Conservation (phyloP, 192 early-diverging fungal species). For the Backusella tarrabulga region DNA sequence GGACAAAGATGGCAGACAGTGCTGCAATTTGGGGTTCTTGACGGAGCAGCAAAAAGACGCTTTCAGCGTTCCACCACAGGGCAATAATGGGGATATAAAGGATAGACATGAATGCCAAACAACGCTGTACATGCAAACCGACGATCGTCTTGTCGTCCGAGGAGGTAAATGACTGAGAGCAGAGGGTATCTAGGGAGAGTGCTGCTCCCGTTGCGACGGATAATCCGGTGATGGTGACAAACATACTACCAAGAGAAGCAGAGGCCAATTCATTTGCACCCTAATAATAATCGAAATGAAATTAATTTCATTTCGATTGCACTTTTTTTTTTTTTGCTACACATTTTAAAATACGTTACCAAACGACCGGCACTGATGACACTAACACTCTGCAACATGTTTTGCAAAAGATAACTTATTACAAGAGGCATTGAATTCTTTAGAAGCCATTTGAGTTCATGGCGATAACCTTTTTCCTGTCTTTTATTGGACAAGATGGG, state of each 20-base stretch:
- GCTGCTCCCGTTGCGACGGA: constrained; percentile 66
- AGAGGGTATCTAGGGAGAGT: constrained; percentile 73
- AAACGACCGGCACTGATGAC: constrained; percentile 68
- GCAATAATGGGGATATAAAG: constrained; percentile 66
- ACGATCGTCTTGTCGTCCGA: constrained; percentile 58
- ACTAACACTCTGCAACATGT: constrained; percentile 60
- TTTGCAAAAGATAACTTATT: constrained; percentile 64
- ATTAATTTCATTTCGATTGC: background rate
- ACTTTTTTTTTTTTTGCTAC: background rate
- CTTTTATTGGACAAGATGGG: constrained; percentile 5
- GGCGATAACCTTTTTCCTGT: background rate
- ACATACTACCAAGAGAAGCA: constrained; percentile 69
- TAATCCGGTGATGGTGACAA: constrained; percentile 63
- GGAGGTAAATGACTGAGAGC: constrained; percentile 70
- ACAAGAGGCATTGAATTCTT: constrained; percentile 53
- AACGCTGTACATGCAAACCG: constrained; percentile 76
- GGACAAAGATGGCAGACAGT: constrained; percentile 63
- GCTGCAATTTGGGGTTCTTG: constrained; percentile 72
- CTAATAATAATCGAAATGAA: background rate
- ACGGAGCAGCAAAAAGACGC: constrained; percentile 64
- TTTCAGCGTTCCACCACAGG: constrained; percentile 68
- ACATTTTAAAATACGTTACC: constrained; percentile 22
- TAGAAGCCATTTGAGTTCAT: constrained; percentile 31
- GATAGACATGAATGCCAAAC: constrained; percentile 69
- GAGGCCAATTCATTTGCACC: constrained; percentile 64